Conservation (phyloP, 108 stramenopile species). For the Chaetoceros muelleri region DNA sequence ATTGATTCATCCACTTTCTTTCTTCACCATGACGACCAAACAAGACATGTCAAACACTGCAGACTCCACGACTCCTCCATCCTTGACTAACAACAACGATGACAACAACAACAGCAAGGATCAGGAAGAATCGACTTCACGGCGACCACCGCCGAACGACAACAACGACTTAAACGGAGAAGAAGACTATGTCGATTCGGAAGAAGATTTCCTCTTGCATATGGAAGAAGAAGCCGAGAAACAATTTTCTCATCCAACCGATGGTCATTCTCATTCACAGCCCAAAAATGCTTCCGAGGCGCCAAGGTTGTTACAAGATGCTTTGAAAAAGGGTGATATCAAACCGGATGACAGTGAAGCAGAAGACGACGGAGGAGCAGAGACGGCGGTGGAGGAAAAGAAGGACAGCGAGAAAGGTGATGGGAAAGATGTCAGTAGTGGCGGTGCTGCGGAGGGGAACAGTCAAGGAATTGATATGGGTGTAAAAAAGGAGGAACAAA, state of each 20-base stretch:
- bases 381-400: slow-evolving; percentile 36
- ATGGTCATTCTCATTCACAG: slow-evolving; percentile 23
- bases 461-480: no score
- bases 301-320: slow-evolving; percentile 56
- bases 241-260: slow-evolving; percentile 12
- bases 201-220: slow-evolving; percentile 41
- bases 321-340: slow-evolving; percentile 55
- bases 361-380: no score
- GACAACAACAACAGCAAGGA: neutral
- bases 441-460: slow-evolving; percentile 2
- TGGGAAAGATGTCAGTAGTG: slow-evolving; percentile 3
- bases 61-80: no score
- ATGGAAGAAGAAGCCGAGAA: slow-evolving; percentile 28
- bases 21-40: no score
- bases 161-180: slow-evolving; percentile 3
- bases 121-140: neutral
- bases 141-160: neutral
- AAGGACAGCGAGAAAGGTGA: slow-evolving; percentile 5
- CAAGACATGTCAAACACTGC: no score
- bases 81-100: no score
- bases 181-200: slow-evolving; percentile 33
- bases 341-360: slow-evolving; percentile 52
- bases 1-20: no score
- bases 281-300: slow-evolving; percentile 51
- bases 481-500: slow-evolving; percentile 31